Evolutionary conservation across 2,329 filamentous ascomycete species (phyloP).

Genomic region (Epichloe glyceriae): DNA sequence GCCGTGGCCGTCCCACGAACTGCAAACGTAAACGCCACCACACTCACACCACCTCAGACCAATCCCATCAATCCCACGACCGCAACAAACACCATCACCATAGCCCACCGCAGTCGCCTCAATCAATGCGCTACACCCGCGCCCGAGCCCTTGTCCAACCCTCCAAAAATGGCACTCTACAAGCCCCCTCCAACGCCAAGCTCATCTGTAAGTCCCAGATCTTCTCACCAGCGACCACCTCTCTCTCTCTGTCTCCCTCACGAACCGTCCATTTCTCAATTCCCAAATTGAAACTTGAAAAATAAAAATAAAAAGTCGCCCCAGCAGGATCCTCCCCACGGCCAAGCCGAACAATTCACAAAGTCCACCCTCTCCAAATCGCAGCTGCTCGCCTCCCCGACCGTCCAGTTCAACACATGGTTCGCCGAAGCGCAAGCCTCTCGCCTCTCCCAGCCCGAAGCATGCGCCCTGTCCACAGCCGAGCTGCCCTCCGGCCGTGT

Average conservation of each 20-base stretch:
- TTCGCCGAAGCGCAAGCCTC: conserved; percentile 57
- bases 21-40: no score
- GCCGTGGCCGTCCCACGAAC: no score
- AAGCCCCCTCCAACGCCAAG: conserved; percentile 20
- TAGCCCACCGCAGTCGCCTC: neutral
- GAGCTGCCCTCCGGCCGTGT: conserved; percentile 72
- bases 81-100: neutral
- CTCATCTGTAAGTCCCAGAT: conserved; percentile 35
- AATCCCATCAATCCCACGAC: no score
- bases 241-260: neutral
- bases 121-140: conserved; percentile 12
- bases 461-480: conserved; percentile 77
- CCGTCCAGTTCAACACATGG: conserved; percentile 81
- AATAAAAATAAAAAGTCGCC: conserved; percentile 34
- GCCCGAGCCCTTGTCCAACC: conserved; percentile 11
- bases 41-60: no score
- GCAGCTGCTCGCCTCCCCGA: conserved; percentile 53
- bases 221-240: neutral
- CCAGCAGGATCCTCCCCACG: conserved; percentile 44
- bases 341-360: conserved; percentile 66
- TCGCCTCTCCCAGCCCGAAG: conserved; percentile 65
- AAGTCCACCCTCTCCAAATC: conserved; percentile 43
- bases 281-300: no score
- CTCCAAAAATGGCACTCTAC: conserved; percentile 31
- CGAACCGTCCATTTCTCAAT: neutral